Evolutionary conservation across 164 flowering plant genomes (phyloP).

Genomic region (Annona cherimola): DNA sequence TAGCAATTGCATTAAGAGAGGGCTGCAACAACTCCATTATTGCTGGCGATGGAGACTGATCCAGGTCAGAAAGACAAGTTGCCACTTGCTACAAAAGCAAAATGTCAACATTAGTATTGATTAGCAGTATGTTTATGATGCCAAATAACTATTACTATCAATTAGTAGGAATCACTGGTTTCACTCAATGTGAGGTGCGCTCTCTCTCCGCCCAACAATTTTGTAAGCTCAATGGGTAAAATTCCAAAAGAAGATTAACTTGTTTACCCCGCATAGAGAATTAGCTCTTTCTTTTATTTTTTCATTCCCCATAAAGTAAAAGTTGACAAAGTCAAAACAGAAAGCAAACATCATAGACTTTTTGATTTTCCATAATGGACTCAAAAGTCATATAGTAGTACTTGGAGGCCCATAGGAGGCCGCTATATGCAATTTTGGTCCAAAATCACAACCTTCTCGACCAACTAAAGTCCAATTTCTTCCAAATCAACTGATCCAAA

Average conservation of each 20-base stretch:
- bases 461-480: neutral
- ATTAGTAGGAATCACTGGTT: neutral
- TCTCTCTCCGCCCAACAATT: neutral
- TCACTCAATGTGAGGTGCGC: neutral
- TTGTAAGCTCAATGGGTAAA: neutral
- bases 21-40: conserved; percentile 73
- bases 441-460: neutral
- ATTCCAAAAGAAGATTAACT: neutral
- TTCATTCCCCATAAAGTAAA: neutral
- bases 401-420: neutral
- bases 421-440: neutral
- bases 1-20: conserved; percentile 62
- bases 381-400: neutral
- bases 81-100: conserved; percentile 65
- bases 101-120: neutral
- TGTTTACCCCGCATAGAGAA: neutral
- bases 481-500: neutral
- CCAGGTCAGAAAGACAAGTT: conserved; percentile 69
- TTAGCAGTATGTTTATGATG: neutral
- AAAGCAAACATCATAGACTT: too few species aligned
- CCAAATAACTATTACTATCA: neutral
- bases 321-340: neutral
- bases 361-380: neutral
- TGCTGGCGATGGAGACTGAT: conserved; percentile 67
- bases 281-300: neutral